Evolutionary conservation across 2,329 filamentous ascomycete genomes (phyloP).

Genomic region (Pyricularia sp.): DNA sequence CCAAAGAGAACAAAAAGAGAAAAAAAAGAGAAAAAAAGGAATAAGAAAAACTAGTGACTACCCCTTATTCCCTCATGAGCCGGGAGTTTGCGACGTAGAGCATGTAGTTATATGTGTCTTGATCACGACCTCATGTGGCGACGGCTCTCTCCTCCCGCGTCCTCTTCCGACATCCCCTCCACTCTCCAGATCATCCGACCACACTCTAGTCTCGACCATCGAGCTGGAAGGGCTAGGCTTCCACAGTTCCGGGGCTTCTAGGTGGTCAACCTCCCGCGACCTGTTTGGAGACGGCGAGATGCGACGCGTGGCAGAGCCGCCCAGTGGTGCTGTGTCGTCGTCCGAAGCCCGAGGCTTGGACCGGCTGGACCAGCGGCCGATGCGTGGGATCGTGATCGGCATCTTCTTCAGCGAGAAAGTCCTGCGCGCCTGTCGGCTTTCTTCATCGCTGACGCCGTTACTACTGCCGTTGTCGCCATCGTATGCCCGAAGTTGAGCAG

Average conservation of each 20-base stretch:
- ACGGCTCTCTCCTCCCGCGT: background rate
- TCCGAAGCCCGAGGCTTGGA: background rate
- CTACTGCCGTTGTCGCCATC: background rate
- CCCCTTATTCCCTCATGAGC: background rate
- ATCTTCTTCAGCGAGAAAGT: background rate
- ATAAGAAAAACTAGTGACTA: too few relatives aligned
- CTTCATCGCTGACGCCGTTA: background rate
- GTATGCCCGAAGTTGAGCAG: background rate
- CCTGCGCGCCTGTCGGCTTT: background rate
- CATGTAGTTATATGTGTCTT: constrained; percentile 2
- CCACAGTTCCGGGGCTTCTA: background rate
- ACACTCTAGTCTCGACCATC: constrained; percentile 2
- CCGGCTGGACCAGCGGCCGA: background rate
- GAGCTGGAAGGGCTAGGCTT: background rate
- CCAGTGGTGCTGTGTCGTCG: background rate
- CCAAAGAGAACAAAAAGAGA: too few relatives aligned
- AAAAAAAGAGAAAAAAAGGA: too few relatives aligned
- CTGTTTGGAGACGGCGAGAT: background rate
- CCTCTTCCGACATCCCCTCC: background rate
- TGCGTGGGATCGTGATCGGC: background rate
- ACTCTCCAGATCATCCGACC: background rate
- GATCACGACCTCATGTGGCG: background rate
- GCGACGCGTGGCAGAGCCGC: background rate
- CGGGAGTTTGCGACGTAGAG: background rate
- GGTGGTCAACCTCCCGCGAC: background rate